Evolutionary conservation across 2,329 filamentous ascomycete species (phyloP).

Genomic region (Lecanicillium sp.): DNA sequence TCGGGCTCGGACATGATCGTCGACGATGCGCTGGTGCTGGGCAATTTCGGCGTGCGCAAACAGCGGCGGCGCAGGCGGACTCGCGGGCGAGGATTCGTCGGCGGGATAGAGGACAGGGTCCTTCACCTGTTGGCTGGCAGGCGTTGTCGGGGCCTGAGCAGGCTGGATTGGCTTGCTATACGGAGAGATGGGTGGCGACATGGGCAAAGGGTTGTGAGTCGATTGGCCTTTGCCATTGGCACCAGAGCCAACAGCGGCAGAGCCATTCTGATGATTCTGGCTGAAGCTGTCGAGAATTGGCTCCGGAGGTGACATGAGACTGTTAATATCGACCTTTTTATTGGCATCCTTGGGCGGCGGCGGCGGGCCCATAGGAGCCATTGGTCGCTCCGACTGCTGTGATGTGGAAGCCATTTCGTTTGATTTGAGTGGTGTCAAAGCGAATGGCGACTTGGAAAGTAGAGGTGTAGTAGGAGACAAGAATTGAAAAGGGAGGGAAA

Average conservation of each 20-base stretch:
- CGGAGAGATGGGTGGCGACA: constrained; percentile 52
- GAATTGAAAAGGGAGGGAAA: constrained; percentile 8
- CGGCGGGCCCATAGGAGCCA: constrained; percentile 12
- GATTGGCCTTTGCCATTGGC: constrained; percentile 19
- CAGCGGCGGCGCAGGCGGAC: constrained; percentile 38
- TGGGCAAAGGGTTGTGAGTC: constrained; percentile 28
- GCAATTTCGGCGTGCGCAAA: constrained; percentile 36
- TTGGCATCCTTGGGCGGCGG: constrained; percentile 18
- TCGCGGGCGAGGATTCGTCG: constrained; percentile 30
- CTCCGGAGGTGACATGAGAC: constrained; percentile 55
- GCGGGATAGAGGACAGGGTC: constrained; percentile 52
- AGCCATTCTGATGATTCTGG: constrained; percentile 12
- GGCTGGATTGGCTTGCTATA: constrained; percentile 32
- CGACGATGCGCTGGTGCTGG: constrained; percentile 37
- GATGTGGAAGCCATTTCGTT: constrained; percentile 5
- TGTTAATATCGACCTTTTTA: constrained; percentile 43
- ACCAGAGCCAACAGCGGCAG: constrained; percentile 10
- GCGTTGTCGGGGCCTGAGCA: constrained; percentile 19
- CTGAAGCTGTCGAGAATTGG: constrained; percentile 45
- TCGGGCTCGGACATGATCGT: constrained; percentile 39
- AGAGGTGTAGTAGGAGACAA: constrained; percentile 10
- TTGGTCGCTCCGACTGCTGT: constrained; percentile 18
- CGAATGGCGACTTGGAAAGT: constrained; percentile 3
- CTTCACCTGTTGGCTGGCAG: constrained; percentile 24
- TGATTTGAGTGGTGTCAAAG: constrained; percentile 2